These are phyloP conservation scores for Artemisia annua DNA, from an alignment of 129 eudicot genomes.

Conservation along the genomic window DNA sequence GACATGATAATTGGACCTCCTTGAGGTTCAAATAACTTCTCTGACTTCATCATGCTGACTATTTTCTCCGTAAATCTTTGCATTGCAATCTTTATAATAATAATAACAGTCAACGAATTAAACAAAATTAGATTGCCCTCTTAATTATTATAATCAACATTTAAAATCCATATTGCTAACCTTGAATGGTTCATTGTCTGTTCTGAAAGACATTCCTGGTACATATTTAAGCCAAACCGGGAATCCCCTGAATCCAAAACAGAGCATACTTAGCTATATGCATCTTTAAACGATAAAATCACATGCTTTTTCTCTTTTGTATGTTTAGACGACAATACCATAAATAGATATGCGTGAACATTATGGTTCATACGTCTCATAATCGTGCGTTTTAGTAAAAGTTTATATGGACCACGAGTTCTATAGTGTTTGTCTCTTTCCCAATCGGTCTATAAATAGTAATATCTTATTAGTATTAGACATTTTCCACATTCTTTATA, in stretches of 20 bases:
- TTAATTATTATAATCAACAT: constrained; percentile 3
- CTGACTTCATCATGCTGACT: constrained; percentile 86
- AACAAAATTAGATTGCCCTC: constrained; percentile 15
- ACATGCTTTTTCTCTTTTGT: not conserved
- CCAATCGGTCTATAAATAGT: constrained; percentile 18
- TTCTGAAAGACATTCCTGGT: constrained; percentile 87
- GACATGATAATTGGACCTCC: constrained; percentile 97
- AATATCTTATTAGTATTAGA: constrained; percentile 34
- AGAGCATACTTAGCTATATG: constrained; percentile 26
- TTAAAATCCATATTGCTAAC: constrained; percentile 33
- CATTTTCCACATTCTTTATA: constrained; percentile 43
- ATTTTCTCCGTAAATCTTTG: constrained; percentile 73
- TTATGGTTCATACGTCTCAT: too few species aligned
- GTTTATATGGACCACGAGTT: constrained; percentile 20
- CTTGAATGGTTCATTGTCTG: constrained; percentile 94
- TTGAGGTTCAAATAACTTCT: constrained; percentile 75
- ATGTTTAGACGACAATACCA: constrained; percentile 10
- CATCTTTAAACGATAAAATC: constrained; percentile 11
- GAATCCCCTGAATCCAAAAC: constrained; percentile 81
- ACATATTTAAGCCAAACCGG: constrained; percentile 97
- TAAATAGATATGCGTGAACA: not conserved
- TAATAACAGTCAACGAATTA: constrained; percentile 25
- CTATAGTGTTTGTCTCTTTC: constrained; percentile 17
- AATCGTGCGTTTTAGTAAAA: not conserved
- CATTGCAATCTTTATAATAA: constrained; percentile 63